phyloP scores from a whole-genome alignment of 2,329 filamentous ascomycete genomes.

The Beauveria scarabaeidicola region DNA sequence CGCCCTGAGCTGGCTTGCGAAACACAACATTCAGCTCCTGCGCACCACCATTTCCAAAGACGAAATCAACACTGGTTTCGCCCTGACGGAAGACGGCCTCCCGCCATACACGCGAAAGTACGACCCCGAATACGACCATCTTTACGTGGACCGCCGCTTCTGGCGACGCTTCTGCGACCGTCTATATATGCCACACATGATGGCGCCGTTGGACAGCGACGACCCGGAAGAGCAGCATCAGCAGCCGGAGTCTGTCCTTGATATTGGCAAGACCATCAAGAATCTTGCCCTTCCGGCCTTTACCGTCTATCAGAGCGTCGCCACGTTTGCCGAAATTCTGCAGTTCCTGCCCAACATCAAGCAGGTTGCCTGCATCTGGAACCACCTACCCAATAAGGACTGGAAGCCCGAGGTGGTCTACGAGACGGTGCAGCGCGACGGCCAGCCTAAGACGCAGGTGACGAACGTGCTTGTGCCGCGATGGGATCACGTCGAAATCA shows the following conservation, averaged over 20 bases:
- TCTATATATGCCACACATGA: background rate
- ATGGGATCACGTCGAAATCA: background rate
- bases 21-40: background rate
- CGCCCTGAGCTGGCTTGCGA: conserved; percentile 14
- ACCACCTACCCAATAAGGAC: conserved; percentile 12
- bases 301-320: conserved; percentile 19
- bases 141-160: conserved; percentile 7
- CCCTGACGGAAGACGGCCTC: background rate
- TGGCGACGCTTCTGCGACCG: conserved; percentile 8
- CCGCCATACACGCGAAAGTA: background rate
- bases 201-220: background rate
- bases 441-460: conserved; percentile 1
- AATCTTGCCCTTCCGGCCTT: conserved; percentile 20
- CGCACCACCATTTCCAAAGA: background rate
- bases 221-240: background rate
- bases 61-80: background rate
- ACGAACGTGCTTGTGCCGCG: conserved; percentile 1
- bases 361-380: conserved; percentile 19
- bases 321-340: conserved; percentile 12
- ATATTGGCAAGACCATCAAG: conserved; percentile 11
- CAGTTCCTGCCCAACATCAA: conserved; percentile 14
- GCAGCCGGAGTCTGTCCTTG: background rate
- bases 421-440: background rate
- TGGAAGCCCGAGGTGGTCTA: background rate
- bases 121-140: conserved; percentile 1